Percentiles rank a stretch among this genome's conserved stretches.
Conservation (phyloP, 1,284 basidiomycete genomes). For the Ustilago cynodontis region DNA sequence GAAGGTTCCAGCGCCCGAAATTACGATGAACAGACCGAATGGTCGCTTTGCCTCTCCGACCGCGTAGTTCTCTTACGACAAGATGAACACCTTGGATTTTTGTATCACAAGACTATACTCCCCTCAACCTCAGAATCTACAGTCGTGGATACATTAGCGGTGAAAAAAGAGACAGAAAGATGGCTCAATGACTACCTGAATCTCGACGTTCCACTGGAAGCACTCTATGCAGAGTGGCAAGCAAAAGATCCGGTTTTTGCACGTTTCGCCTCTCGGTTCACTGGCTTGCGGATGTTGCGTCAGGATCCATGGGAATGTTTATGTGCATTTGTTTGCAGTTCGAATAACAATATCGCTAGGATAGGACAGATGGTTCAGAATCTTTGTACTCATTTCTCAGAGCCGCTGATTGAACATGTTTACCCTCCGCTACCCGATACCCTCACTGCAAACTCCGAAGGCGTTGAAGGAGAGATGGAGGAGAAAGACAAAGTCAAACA, state of each 20-base stretch:
- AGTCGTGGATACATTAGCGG: background rate
- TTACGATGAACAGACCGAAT: constrained; percentile 56
- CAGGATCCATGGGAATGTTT: constrained; percentile 88
- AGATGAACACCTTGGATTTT: constrained; percentile 53
- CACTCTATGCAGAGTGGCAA: constrained; percentile 83
- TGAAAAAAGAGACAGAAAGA: constrained; percentile 73
- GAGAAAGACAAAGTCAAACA: constrained; percentile 19
- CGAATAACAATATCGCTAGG: constrained; percentile 86
- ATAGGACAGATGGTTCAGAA: constrained; percentile 70
- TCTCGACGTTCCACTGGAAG: constrained; percentile 80
- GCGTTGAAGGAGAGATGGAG: background rate
- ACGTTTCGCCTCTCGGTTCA: constrained; percentile 75
- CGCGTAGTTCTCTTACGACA: constrained; percentile 67
- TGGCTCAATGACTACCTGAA: constrained; percentile 94
- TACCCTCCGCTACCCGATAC: constrained; percentile 54
- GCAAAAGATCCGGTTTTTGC: constrained; percentile 81
- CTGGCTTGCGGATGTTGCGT: constrained; percentile 78
- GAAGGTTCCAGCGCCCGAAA: background rate
- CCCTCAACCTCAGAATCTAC: constrained; percentile 13
- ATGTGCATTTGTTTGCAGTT: constrained; percentile 88
- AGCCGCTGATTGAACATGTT: constrained; percentile 72
- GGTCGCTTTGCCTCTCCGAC: constrained; percentile 66
- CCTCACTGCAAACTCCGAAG: constrained; percentile 45
- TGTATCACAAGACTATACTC: constrained; percentile 60
- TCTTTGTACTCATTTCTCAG: constrained; percentile 73